Evolutionary conservation across 768 basidiomycete genomes (phyloP).

Genomic region (Rhodotorula toruloides): DNA sequence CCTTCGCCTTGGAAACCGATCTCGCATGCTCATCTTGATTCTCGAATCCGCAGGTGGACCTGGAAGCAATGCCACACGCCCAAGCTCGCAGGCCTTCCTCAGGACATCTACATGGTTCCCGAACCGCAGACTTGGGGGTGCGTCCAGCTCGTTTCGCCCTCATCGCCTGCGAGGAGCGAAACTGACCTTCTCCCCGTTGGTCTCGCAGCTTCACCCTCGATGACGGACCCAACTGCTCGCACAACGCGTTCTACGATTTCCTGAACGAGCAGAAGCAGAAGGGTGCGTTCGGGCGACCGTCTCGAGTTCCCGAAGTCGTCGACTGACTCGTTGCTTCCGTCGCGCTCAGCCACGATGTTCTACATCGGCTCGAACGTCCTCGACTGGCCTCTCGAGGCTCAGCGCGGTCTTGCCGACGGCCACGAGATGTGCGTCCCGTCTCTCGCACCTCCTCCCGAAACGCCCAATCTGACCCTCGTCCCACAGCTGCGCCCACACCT

Average conservation of each 20-base stretch:
- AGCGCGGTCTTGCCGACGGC: slow-evolving; percentile 46
- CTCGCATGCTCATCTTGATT: neutral
- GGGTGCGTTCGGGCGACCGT: too few relatives aligned
- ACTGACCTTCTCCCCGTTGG: neutral
- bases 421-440: slow-evolving; percentile 47
- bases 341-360: slow-evolving; percentile 36
- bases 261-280: slow-evolving; percentile 45
- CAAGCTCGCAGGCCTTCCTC: slow-evolving; percentile 38
- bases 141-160: slow-evolving; percentile 22
- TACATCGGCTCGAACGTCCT: slow-evolving; percentile 51
- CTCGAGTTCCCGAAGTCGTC: slow-evolving; percentile 39
- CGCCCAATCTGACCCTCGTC: neutral
- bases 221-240: slow-evolving; percentile 46
- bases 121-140: slow-evolving; percentile 7
- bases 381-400: slow-evolving; percentile 50
- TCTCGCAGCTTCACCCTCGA: slow-evolving; percentile 44
- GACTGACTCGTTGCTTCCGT: neutral
- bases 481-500: slow-evolving; percentile 34
- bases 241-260: slow-evolving; percentile 49
- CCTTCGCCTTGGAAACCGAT: neutral
- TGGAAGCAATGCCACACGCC: slow-evolving; percentile 44
- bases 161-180: neutral
- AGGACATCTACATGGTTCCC: slow-evolving; percentile 41
- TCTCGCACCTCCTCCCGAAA: slow-evolving; percentile 11
- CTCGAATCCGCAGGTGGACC: neutral